These are phyloP conservation scores for Emericellopsis terricola DNA, from an alignment of 495 filamentous ascomycete species.

Conservation along the genomic window DNA sequence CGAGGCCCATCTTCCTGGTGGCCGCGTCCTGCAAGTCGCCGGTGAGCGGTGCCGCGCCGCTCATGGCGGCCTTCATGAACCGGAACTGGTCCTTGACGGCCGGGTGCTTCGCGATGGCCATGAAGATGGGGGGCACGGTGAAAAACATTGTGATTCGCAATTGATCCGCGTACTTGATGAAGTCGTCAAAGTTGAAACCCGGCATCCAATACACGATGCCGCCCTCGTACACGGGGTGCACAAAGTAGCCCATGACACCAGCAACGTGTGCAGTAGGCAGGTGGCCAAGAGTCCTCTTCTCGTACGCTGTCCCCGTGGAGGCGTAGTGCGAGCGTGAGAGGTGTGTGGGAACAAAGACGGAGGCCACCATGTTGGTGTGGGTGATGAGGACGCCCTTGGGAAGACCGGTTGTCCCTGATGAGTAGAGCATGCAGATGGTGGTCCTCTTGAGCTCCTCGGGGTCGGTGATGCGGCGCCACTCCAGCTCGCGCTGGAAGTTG, in stretches of 20 bases:
- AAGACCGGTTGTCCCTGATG: conserved; percentile 65
- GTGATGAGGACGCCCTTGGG: conserved; percentile 67
- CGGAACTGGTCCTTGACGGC: conserved; percentile 29
- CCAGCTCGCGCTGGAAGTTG: conserved; percentile 7
- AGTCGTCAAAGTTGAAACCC: conserved; percentile 23
- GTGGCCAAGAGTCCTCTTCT: conserved; percentile 26
- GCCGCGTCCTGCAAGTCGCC: conserved; percentile 16
- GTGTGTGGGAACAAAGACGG: conserved; percentile 8
- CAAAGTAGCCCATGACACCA: conserved; percentile 24
- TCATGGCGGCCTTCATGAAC: conserved; percentile 7
- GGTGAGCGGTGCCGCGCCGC: conserved; percentile 18
- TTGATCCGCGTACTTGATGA: conserved; percentile 21
- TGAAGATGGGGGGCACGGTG: conserved; percentile 30
- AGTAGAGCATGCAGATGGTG: conserved; percentile 57
- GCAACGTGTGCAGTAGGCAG: conserved; percentile 27
- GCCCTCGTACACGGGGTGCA: conserved; percentile 18
- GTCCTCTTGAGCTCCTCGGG: conserved; percentile 13
- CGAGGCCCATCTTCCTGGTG: conserved; percentile 14
- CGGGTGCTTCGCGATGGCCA: conserved; percentile 28
- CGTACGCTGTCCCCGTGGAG: neutral
- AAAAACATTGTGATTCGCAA: conserved; percentile 29
- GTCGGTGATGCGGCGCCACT: conserved; percentile 29
- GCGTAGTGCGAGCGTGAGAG: conserved; percentile 4
- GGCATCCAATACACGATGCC: conserved; percentile 33
- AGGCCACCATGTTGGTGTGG: conserved; percentile 44